Conservation (phyloP, 257 asterid species). For the Solanum chmielewskii region DNA sequence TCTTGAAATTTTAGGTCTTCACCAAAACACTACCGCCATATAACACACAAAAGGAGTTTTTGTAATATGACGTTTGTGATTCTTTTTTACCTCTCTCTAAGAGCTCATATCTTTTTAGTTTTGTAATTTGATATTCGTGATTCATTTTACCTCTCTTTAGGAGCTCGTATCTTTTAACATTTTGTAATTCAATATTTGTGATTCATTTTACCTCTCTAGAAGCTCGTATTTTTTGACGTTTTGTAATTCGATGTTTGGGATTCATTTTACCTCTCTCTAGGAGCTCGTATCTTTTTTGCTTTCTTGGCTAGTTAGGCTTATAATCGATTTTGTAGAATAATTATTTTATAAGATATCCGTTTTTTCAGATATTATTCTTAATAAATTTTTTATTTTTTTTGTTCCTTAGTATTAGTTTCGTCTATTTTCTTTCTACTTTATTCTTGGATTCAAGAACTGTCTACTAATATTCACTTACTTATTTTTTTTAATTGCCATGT, state of each 20-base stretch:
- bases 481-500: background rate
- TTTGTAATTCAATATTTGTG: background rate
- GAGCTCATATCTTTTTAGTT: background rate
- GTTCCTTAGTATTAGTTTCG: background rate
- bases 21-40: background rate
- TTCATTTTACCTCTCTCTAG: too few species aligned
- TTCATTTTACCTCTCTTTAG: too few species aligned
- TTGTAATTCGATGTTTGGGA: background rate
- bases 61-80: background rate
- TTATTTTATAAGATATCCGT: background rate
- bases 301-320: background rate
- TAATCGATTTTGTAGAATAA: background rate
- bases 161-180: too few species aligned
- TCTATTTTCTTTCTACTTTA: background rate
- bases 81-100: background rate
- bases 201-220: too few species aligned
- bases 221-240: too few species aligned
- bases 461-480: background rate
- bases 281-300: background rate
- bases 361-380: background rate
- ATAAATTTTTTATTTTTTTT: fast-evolving
- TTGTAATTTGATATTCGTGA: too few species aligned
- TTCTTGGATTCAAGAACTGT: background rate
- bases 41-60: background rate
- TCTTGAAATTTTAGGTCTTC: background rate